These are phyloP conservation scores for Geoglossum glabrum DNA, from an alignment of 495 filamentous ascomycete genomes.

Conservation along the genomic window DNA sequence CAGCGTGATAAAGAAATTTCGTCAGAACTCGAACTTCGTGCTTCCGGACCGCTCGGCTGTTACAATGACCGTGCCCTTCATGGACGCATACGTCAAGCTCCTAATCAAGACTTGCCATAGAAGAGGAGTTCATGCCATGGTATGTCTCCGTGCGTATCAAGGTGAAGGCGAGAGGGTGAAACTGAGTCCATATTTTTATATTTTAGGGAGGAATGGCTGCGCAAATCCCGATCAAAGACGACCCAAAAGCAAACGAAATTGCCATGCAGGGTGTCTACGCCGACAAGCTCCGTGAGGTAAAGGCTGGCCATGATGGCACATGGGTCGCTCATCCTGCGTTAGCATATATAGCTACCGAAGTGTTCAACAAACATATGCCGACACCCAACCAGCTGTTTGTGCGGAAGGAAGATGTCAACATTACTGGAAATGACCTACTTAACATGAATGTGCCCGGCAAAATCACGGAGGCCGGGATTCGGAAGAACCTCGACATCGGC, in stretches of 20 bases:
- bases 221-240: constrained; percentile 95
- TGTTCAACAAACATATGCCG: constrained; percentile 99
- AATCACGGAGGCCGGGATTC: constrained; percentile 88
- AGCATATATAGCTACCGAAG: constrained; percentile 67
- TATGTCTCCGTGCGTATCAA: constrained; percentile 8
- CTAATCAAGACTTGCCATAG: constrained; percentile 96
- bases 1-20: constrained; percentile 98
- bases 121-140: constrained; percentile 90
- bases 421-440: constrained; percentile 75
- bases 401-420: constrained; percentile 72
- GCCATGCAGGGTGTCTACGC: constrained; percentile 86
- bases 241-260: constrained; percentile 71
- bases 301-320: constrained; percentile 86
- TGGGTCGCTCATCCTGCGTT: constrained; percentile 97
- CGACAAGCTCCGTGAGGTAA: constrained; percentile 92
- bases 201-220: constrained; percentile 81
- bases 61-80: constrained; percentile 98
- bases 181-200: constrained; percentile 11
- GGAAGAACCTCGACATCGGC: constrained; percentile 95
- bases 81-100: constrained; percentile 92
- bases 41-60: constrained; percentile 80
- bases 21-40: constrained; percentile 78
- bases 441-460: constrained; percentile 96
- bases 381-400: constrained; percentile 92
- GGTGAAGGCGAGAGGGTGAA: neutral